Evolutionary conservation across 495 filamentous ascomycete species (phyloP).

Genomic region (Astrothelium macrocarpum): DNA sequence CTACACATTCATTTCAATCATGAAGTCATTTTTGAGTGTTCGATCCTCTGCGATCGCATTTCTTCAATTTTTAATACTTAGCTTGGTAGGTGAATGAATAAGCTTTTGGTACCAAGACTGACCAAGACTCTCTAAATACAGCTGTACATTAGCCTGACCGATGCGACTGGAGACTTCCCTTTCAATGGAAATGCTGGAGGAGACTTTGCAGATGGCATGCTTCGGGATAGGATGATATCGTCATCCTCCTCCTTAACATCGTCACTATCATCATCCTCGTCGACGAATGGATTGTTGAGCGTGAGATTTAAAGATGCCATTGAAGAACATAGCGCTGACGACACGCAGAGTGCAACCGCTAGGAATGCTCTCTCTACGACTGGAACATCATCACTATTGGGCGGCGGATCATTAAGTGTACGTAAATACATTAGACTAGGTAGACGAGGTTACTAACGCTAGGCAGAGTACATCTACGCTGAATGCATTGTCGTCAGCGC

Average conservation of each 20-base stretch:
- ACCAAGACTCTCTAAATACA: background rate
- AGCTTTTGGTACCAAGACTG: background rate
- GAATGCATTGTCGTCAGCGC: background rate
- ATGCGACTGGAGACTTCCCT: background rate
- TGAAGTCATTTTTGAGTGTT: background rate
- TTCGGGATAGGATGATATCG: background rate
- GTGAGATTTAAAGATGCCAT: no score
- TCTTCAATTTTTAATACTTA: background rate
- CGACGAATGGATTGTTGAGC: background rate
- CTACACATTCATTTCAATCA: conserved; percentile 1
- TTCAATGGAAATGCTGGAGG: background rate
- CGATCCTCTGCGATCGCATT: background rate
- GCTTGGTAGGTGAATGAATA: background rate
- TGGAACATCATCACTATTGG: no score
- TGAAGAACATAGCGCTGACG: no score
- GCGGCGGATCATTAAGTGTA: background rate
- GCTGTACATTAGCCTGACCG: background rate
- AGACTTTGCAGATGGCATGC: background rate
- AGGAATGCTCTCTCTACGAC: no score
- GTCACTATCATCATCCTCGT: background rate
- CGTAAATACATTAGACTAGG: background rate
- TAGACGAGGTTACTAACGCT: background rate
- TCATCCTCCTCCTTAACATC: background rate
- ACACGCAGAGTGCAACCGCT: background rate
- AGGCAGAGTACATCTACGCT: background rate